Base-by-base conservation (phyloP, 106 monocot genomes). In the Xerophyta viscosa region DNA sequence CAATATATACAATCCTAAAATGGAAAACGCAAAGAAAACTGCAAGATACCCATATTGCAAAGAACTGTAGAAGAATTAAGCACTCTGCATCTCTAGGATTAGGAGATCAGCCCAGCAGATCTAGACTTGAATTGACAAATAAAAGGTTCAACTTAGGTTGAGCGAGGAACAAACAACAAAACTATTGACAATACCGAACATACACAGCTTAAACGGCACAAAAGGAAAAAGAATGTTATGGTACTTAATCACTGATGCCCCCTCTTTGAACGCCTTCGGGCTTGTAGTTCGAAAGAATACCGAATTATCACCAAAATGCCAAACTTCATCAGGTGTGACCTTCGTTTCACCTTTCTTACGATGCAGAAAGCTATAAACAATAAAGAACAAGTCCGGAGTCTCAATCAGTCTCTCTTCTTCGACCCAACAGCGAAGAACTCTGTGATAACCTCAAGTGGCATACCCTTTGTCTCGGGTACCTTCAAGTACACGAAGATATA, bases 391-490 rank as follows among this genome's bases (percentile, higher is more conserved):
- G n/a, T n/a, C n/a, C n/a, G n/a, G n/a, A n/a, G n/a, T n/a, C 39
- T 39, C 10, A 19, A 20, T 46, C 45, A 20, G 29, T 28, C 60
- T 60, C 62, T 48, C 19, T 46, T 46, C 63, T 62, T 67, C 4
- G 74, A 49, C 0, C 67, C 73, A 4, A 79, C 49, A 5, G 54
- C 52, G 6, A 81, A 75, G 64, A 75, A 75, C 58, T 81, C 71
- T 2, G 57, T 60, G 25, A 75, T 81, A 52, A 81, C 80, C 54
- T 75, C 75, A 27, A 75, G 67, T 11, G 80, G 75, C 66, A 75
- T 63, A 15, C 75, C 80, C 43, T 75, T 81, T 1, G 80, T 81
- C 57, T 81, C 75, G 6, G 80, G 80, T 20, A 81, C 80, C 43
- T 60, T 63, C 5, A 67, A 43, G 47, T 28, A 71, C 33, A 80